Base-by-base conservation (phyloP, 2,329 filamentous ascomycete species). In the Daldinia sp. region DNA sequence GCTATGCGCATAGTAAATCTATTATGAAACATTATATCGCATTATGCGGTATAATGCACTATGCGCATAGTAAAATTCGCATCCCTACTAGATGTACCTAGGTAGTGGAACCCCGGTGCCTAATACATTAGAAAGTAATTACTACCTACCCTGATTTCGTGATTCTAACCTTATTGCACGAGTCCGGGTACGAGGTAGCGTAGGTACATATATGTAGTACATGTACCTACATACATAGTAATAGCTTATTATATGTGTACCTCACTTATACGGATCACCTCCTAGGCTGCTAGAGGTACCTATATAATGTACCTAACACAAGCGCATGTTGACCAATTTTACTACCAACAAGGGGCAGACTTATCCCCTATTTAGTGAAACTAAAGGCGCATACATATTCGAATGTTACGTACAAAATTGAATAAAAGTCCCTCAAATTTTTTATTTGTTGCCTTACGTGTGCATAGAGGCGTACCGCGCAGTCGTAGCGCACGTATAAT, bases 81-180 rank as follows among this genome's bases (percentile, higher is more conserved):
- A n/a, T n/a, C n/a, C n/a, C n/a, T n/a, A n/a, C 37, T 37, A 35
- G 26, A 41, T 28, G 37, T 33, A 39, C 35, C 35, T 39, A 39
- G 12, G 35, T 13, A 54, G 63, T 66, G 67, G 59, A 63, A 60
- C 67, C 65, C 1, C 15, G n/a, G 7, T 33, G 23, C 18, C 42
- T 50, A 50, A 20, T 12, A 26, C 33, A 10, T 10, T 35, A 35
- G 33, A 28, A 65, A 26, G 54, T 57, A 57, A 41, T 30, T 56
- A 56, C 33, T 44, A 57, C 50, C 33, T 57, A 57, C 50, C 50
- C 50, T 37, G 30, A 54, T 54, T 35, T 37, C 50, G 50, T 37
- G 50, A 37, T 54, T 54, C 50, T 18, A 6, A 48, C 44, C 44
- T 18, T 42, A 42, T 9, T 42, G 41, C 41, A 39, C 10, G 30